Percentiles rank a stretch among this genome's conserved stretches.
These are phyloP conservation scores for Brassica carinata DNA, from an alignment of 345 rosid genomes.

Conservation along the genomic window DNA sequence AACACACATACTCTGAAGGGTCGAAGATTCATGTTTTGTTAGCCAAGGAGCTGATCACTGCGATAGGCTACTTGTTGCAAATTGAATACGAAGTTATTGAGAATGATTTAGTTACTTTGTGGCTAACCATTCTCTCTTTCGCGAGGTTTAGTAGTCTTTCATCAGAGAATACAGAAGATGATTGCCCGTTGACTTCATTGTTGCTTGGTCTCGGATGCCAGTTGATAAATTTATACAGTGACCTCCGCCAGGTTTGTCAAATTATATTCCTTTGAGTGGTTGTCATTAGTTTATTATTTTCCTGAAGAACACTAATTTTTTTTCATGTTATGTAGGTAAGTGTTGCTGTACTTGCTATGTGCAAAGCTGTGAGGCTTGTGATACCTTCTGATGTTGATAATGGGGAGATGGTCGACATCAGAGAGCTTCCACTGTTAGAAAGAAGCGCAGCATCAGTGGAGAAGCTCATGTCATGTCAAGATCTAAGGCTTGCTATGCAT, in stretches of 20 bases:
- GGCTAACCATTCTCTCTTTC: slow-evolving; percentile 65
- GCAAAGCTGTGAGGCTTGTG: slow-evolving; percentile 70
- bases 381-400: slow-evolving; percentile 35
- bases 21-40: slow-evolving; percentile 46
- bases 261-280: slow-evolving; percentile 10
- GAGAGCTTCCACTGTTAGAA: slow-evolving; percentile 30
- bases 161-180: slow-evolving; percentile 41
- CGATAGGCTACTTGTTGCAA: slow-evolving; percentile 62
- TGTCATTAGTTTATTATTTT: neutral
- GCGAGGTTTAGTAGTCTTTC: slow-evolving; percentile 52
- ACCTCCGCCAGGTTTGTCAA: slow-evolving; percentile 87
- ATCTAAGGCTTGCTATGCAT: slow-evolving; percentile 58
- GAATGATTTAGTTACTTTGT: slow-evolving; percentile 64
- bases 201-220: slow-evolving; percentile 64
- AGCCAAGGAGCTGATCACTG: slow-evolving; percentile 64
- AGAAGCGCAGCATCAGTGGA: slow-evolving; percentile 51
- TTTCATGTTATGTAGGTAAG: slow-evolving; percentile 59
- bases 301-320: neutral
- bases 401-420: slow-evolving; percentile 32
- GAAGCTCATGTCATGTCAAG: slow-evolving; percentile 55
- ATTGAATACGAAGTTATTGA: slow-evolving; percentile 80
- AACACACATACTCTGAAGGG: slow-evolving; percentile 38
- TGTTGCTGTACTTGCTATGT: slow-evolving; percentile 59
- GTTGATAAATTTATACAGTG: slow-evolving; percentile 73
- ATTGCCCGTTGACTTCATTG: slow-evolving; percentile 46